Evolutionary conservation across 2,329 filamentous ascomycete genomes (phyloP), one percentile per base, ranked within the genome.

Genomic region (Paecilomyces niveus): DNA sequence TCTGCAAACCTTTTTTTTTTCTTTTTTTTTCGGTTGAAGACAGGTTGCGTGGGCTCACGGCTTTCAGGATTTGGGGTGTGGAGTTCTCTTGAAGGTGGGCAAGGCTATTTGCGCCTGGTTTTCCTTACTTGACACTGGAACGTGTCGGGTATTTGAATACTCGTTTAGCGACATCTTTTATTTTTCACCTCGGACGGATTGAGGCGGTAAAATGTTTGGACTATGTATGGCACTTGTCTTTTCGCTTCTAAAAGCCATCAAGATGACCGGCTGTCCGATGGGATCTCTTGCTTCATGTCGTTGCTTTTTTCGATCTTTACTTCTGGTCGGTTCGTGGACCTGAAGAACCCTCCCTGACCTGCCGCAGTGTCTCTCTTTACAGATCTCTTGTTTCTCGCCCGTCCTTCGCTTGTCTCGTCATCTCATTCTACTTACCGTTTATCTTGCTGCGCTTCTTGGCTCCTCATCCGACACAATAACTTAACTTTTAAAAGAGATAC

Each of bases 1-100:
- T 52, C 55, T 56, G 33, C 45, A 45, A 45, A 24, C 32, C 59
- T 54, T 49, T 35, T 21, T 15, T 26, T 60, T 13, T 21, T 26
- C 51, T 39, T 61, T 55, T 49, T 35, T 29, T 32, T 54, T 13
- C 51, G 51, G 35, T 45, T 45, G 35, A 45, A 45, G 35, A 18
- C 35, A 18, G 35, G 13, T 45, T 18, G 13, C 35, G 9, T 15
- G 35, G 35, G 4, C 35, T 29, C 26, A 29, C 26, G 18, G 35
- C 13, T 45, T 45, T 45, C 3, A 29, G 26, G 26, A 29, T 45
- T 45, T 45, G 35, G 35, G 18, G 35, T 3, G 35, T 45, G 35
- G 35, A 45, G 10, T 52, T 22, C n/a, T 52, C 50, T 29, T 24
- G 22, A 29, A 52, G 22, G 13, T 52, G 2, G 10, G 10, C 26